Base-by-base conservation (phyloP, 176 grass and related monocot species). In the Phoenix dactylifera region DNA sequence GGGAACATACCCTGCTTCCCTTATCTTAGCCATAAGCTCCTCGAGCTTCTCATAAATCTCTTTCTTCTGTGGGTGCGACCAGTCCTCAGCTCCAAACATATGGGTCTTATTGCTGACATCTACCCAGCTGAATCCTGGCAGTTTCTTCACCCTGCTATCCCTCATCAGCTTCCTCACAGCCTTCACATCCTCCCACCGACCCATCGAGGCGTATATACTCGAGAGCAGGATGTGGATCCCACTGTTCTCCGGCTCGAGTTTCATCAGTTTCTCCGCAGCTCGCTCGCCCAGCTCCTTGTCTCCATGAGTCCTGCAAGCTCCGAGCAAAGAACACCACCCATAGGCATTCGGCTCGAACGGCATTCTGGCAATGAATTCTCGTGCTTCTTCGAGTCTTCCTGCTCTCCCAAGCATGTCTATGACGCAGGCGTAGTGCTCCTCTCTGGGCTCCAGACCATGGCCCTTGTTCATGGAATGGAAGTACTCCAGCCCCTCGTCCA, bases 331-430 rank as follows among this genome's bases (percentile, higher is more conserved):
- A 50, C 80, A 81, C 80, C 86, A 89, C 26, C 66, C 74, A 81
- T 84, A 60, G 2, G 77, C 86, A 78, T 78, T 89, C 6, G 77
- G 86, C 59, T 81, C 65, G 49, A 72, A 1, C 16, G 86, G 70
- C 81, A 89, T 89, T 57, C 74, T 48, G 0, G 30, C 16, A 50
- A 89, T 84, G 32, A 89, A 89, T 70, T 81, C 69, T 73, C 75
- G 50, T 25, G 66, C 77, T 74, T 85, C 81, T 3, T 59, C 15
- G 18, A 89, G 81, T 78, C 77, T 89, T 72, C 86, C 86, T 51
- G 86, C 74, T 78, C 86, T 77, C 64, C 70, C 54, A 72, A 75
- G 80, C 86, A 78, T 78, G 75, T 89, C 81, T 67, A 89, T 89
- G 49, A 85, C 58, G 52, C 86, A 89, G 0, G 86, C 78, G 54